Evolutionary conservation across 768 basidiomycete species (phyloP).

Genomic region (Termitomyces sp.): DNA sequence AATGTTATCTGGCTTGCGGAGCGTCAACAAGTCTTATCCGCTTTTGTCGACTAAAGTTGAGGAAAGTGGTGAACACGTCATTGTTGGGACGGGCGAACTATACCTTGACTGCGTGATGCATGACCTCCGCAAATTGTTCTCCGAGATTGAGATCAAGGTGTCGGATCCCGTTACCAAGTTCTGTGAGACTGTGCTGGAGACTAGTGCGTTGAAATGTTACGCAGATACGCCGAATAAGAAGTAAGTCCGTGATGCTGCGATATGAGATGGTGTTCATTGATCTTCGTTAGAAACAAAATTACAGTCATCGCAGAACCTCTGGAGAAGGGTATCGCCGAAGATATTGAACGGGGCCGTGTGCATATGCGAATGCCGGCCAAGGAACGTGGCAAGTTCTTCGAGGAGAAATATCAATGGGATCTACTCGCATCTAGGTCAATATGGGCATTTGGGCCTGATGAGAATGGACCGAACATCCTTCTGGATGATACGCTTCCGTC

Average conservation of each 20-base stretch:
- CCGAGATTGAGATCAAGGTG: constrained; percentile 99
- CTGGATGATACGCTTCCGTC: constrained; percentile 96
- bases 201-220: constrained; percentile 96
- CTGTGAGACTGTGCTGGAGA: constrained; percentile 97
- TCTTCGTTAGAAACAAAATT: constrained; percentile 76
- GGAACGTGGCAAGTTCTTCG: constrained; percentile 93
- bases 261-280: neutral
- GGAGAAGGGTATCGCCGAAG: constrained; percentile 93
- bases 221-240: constrained; percentile 99
- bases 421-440: constrained; percentile 95
- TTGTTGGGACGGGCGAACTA: constrained; percentile 95
- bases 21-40: constrained; percentile 97
- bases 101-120: constrained; percentile 98
- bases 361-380: constrained; percentile 94
- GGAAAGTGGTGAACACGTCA: constrained; percentile 95
- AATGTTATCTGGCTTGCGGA: constrained; percentile 95
- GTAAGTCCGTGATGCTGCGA: constrained; percentile 41
- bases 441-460: constrained; percentile 99
- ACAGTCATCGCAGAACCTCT: constrained; percentile 99
- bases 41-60: constrained; percentile 94
- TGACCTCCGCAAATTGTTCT: constrained; percentile 86
- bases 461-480: constrained; percentile 89
- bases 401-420: constrained; percentile 98
- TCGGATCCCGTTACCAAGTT: constrained; percentile 99
- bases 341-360: constrained; percentile 90